phyloP scores from a whole-genome alignment of 768 basidiomycete genomes.

The Chiua virens region DNA sequence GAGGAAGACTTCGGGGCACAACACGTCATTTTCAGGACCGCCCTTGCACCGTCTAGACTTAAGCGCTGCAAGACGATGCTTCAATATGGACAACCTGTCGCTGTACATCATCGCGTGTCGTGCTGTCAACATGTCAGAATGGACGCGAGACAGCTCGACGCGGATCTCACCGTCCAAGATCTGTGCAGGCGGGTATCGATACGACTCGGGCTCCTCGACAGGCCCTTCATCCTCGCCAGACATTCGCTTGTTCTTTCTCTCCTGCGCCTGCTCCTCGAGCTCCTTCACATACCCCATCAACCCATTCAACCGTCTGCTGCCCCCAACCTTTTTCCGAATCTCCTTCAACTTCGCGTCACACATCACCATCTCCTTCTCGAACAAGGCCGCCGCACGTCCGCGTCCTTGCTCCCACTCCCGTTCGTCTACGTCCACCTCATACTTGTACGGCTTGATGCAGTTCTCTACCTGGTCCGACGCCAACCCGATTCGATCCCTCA shows the following conservation, averaged over 20 bases:
- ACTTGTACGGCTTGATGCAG: constrained; percentile 99
- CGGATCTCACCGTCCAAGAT: constrained; percentile 78
- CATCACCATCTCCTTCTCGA: constrained; percentile 80
- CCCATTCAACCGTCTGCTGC: constrained; percentile 71
- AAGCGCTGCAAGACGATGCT: constrained; percentile 81
- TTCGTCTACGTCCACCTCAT: constrained; percentile 92
- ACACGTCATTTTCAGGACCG: constrained; percentile 83
- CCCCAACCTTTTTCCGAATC: constrained; percentile 87
- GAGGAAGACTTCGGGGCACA: constrained; percentile 97
- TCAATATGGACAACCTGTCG: constrained; percentile 79
- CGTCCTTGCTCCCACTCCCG: constrained; percentile 91
- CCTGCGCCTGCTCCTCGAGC: constrained; percentile 75
- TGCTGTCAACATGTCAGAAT: constrained; percentile 46
- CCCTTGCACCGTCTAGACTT: constrained; percentile 86
- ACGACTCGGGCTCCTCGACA: constrained; percentile 62
- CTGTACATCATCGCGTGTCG: constrained; percentile 89
- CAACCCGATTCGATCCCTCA: constrained; percentile 88
- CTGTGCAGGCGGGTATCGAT: constrained; percentile 89
- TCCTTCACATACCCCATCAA: constrained; percentile 80
- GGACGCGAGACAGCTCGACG: not conserved
- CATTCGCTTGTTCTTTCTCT: constrained; percentile 54
- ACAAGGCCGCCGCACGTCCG: constrained; percentile 68
- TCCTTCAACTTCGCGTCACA: constrained; percentile 87
- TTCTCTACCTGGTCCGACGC: constrained; percentile 99
- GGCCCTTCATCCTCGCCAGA: constrained; percentile 38